Conservation (phyloP, 2,329 filamentous ascomycete genomes). For the Sodiomyces alkalinus region DNA sequence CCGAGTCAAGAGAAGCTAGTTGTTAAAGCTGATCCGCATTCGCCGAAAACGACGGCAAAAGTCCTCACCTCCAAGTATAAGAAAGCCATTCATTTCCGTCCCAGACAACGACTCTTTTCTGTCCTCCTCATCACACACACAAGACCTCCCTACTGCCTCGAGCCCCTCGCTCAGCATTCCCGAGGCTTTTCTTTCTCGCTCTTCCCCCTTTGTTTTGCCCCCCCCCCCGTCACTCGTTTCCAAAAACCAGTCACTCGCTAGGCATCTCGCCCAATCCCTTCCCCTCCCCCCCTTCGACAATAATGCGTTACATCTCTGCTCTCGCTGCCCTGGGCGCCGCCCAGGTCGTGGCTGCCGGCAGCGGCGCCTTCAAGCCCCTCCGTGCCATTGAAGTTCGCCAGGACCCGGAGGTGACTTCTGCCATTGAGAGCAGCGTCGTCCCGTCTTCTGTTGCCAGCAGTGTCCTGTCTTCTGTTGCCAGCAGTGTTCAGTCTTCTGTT, state of each 20-base stretch:
- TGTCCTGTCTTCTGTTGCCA: too few relatives aligned
- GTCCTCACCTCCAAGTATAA: too few relatives aligned
- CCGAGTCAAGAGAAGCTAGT: too few relatives aligned
- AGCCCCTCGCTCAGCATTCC: constrained; percentile 1
- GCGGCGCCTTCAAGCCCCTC: too few relatives aligned
- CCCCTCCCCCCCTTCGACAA: too few relatives aligned
- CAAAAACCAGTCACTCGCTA: constrained; percentile 3
- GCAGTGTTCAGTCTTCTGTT: too few relatives aligned
- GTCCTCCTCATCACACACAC: constrained; percentile 2
- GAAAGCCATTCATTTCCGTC: neutral
- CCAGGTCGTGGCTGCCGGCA: neutral
- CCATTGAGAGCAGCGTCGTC: neutral
- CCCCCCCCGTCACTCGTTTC: constrained; percentile 1
- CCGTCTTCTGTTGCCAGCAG: too few relatives aligned
- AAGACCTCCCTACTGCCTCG: too few relatives aligned
- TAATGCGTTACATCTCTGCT: constrained; percentile 1
- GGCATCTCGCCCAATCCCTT: constrained; percentile 1
- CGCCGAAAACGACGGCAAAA: too few relatives aligned
- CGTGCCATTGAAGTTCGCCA: constrained; percentile 1
- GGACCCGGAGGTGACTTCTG: neutral
- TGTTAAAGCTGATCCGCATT: too few relatives aligned
- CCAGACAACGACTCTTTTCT: neutral
- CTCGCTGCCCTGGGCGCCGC: constrained; percentile 1
- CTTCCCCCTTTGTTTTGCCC: constrained; percentile 1
- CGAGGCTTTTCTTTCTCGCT: neutral